These are phyloP conservation scores for Taiwanofungus camphoratus DNA, from an alignment of 1,284 basidiomycete genomes.

Conservation along the genomic window DNA sequence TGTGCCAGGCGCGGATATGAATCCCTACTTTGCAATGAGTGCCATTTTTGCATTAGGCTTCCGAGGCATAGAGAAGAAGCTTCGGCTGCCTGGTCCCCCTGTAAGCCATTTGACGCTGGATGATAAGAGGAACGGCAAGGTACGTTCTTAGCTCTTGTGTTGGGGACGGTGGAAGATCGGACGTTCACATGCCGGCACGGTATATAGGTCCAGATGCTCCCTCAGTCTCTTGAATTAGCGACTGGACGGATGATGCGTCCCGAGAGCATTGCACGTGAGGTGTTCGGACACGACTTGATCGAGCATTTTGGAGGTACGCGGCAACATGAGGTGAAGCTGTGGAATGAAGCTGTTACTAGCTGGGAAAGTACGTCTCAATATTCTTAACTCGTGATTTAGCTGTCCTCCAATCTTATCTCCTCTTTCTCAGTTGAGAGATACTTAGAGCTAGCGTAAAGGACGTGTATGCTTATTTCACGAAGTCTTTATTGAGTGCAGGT, in stretches of 20 bases:
- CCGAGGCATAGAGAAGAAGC: conserved; percentile 79
- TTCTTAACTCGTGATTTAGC: background rate
- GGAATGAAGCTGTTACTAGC: conserved; percentile 86
- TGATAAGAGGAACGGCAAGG: conserved; percentile 53
- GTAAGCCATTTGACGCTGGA: conserved; percentile 54
- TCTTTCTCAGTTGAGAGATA: conserved; percentile 71
- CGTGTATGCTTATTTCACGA: background rate
- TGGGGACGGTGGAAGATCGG: too few species aligned
- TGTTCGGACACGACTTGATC: conserved; percentile 86
- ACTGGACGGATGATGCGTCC: conserved; percentile 74
- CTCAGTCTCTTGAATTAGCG: conserved; percentile 74
- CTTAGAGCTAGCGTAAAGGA: conserved; percentile 66
- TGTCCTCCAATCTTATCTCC: background rate
- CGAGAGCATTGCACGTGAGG: conserved; percentile 78
- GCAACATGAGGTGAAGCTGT: conserved; percentile 80
- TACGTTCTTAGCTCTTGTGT: conserved; percentile 15
- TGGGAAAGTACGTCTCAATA: conserved; percentile 76
- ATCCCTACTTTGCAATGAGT: conserved; percentile 83
- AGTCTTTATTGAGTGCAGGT: background rate
- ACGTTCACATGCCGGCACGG: background rate
- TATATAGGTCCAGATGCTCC: conserved; percentile 61
- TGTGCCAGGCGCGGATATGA: conserved; percentile 96
- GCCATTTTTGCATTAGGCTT: conserved; percentile 86
- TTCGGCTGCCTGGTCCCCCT: conserved; percentile 67
- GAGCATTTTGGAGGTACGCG: conserved; percentile 93